Evolutionary conservation across 495 filamentous ascomycete genomes (phyloP), one percentile per base, ranked within the genome.

Genomic region (Collariella sp.): DNA sequence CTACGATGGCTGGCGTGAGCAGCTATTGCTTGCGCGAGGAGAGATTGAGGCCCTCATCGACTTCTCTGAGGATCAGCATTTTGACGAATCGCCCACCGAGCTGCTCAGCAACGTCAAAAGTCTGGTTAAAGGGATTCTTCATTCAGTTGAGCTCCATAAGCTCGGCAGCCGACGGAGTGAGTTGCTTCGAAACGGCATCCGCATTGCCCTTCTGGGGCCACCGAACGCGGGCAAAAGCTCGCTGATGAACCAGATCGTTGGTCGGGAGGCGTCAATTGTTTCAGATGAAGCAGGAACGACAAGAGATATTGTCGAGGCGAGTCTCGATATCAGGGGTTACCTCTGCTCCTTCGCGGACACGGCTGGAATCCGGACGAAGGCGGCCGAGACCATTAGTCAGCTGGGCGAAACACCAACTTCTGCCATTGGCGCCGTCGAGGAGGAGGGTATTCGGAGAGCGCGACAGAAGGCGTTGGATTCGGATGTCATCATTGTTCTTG

Each of bases 221-320:
- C 94, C 93, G 11, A 98, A 98, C 70, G 91, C 85, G 0, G 93
- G 93, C 18, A 98, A 98, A 67, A 96, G 91, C 63, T 94, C 88
- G 1, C 71, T 98, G 52, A 79, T 98, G 63, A 98, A 98, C 70
- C 74, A 80, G 47, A 76, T 98, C 57, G 88, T 95, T n/a, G 91
- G 91, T 2, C 75, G 91, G 46, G 91, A 98, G 63, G 94, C 93
- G 0, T 89, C 88, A 18, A 98, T 98, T 64, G 94, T 97, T 3
- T 95, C 89, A 41, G 74, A 79, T 0, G 91, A 97, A 65, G 88
- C 87, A 29, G 93, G 93, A 0, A 98, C 93, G 0, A 98, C 93
- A 1, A 73, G 93, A 35, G 94, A 97, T 76, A 84, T 97, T 24
- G 84, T 98, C 16, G 93, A 97, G 69, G 85, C 94, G 1, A 87